Evolutionary conservation across 2,329 filamentous ascomycete genomes (phyloP).

Genomic region (Aspergillus fischeri): DNA sequence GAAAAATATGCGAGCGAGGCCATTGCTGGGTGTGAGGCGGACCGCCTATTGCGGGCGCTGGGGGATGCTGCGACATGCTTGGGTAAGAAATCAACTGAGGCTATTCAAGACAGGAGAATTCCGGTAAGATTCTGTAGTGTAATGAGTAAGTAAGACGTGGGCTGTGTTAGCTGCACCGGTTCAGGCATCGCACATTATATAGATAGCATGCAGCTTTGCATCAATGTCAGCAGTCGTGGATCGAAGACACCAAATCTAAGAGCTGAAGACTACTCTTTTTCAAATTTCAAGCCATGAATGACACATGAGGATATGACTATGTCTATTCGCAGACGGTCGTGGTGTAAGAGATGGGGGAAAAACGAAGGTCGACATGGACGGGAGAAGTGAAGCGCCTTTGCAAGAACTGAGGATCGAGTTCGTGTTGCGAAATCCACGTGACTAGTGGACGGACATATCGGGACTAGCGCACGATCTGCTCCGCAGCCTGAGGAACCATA

Average conservation of each 20-base stretch:
- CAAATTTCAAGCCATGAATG: not conserved
- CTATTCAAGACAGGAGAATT: not conserved
- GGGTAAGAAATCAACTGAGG: not conserved
- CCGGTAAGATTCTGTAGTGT: not conserved
- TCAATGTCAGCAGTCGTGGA: not conserved
- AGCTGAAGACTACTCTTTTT: not conserved
- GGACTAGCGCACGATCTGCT: constrained; percentile 25
- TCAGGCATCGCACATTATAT: constrained; percentile 20
- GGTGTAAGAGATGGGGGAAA: not conserved
- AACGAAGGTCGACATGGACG: not conserved
- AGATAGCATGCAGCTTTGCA: not conserved
- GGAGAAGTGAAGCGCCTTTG: not conserved
- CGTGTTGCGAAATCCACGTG: constrained; percentile 22
- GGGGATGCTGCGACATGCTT: constrained; percentile 47
- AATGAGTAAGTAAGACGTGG: constrained; percentile 5
- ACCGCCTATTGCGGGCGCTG: constrained; percentile 41
- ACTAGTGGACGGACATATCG: constrained; percentile 14
- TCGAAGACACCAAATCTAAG: not conserved
- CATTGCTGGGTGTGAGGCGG: constrained; percentile 35
- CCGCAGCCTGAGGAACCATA: constrained; percentile 27
- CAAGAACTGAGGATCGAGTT: constrained; percentile 14
- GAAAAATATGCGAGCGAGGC: constrained; percentile 27
- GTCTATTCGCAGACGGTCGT: not conserved
- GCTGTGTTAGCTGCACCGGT: constrained; percentile 3
- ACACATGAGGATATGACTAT: not conserved